phyloP scores from a whole-genome alignment of 805 yeast genomes.

The Pachysolen tannophilus region DNA sequence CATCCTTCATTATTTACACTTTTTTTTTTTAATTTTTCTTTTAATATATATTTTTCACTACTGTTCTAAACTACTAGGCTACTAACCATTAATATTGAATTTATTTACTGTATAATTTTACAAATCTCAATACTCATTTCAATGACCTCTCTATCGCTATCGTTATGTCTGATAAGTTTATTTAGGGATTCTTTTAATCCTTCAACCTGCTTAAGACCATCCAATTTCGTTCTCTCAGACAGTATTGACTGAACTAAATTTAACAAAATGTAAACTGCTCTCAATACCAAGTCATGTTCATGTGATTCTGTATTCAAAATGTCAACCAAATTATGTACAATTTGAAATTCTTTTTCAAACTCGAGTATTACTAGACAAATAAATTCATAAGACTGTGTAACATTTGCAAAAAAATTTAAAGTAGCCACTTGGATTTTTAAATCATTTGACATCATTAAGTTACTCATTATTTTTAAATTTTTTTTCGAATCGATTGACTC shows the following conservation, averaged over 20 bases:
- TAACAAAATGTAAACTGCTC: slow-evolving; percentile 17
- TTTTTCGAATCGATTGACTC: slow-evolving; percentile 25
- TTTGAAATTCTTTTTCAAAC: slow-evolving; percentile 14
- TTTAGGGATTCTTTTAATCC: background rate
- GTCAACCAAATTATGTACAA: slow-evolving; percentile 2
- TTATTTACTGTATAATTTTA: slow-evolving; percentile 2
- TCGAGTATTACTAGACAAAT: slow-evolving; percentile 13
- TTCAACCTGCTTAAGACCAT: background rate
- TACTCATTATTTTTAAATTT: slow-evolving; percentile 34
- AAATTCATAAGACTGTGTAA: slow-evolving; percentile 17
- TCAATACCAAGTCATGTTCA: slow-evolving; percentile 15
- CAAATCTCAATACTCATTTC: slow-evolving; percentile 6
- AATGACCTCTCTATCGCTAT: slow-evolving; percentile 3
- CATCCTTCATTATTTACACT: slow-evolving; percentile 23
- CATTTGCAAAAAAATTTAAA: slow-evolving; percentile 23
- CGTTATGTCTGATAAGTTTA: background rate
- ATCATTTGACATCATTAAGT: slow-evolving; percentile 30
- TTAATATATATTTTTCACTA: no score
- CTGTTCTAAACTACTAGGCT: no score
- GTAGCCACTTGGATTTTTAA: slow-evolving; percentile 27
- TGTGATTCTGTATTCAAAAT: slow-evolving; percentile 4
- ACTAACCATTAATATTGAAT: no score
- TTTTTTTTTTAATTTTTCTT: slow-evolving; percentile 2
- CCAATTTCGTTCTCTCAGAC: background rate
- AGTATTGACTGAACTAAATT: slow-evolving; percentile 4